Evolutionary conservation across 2,329 filamentous ascomycete species (phyloP), one percentile per base, ranked within the genome.

Genomic region (Fusarium proliferatum): DNA sequence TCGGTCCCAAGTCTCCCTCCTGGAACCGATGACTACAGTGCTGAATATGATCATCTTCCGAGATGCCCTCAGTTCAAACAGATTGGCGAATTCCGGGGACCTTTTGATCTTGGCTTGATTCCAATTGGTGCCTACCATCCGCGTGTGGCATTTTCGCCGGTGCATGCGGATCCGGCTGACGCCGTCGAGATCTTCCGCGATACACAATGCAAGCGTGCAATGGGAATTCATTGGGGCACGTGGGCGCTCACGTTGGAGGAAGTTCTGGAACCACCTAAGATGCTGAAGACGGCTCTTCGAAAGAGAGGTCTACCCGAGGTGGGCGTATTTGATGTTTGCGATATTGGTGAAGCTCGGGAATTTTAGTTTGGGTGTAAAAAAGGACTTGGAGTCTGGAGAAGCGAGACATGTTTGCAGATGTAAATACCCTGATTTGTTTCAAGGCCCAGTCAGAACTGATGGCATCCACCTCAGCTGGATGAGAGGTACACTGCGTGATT

Each of bases 141-240:
- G 1, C 87, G 93, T 30, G 82, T 81, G 64, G 81, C 96, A 71
- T 95, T 96, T 86, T 94, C 91, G 52, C 85, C 90, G 26, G 91
- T 97, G 88, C 96, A 98, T 81, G 92, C 93, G 12, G 93, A 97
- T 80, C 96, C 96, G 0, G 91, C 90, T 74, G 96, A 98, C 80
- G 89, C 92, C 1, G 95, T 97, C 42, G 94, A 96, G 77, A 97
- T 98, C 76, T 97, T 97, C 82, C 82, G 86, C 11, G 95, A 98
- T 77, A 97, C 94, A 2, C 88, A 88, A 75, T 98, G 95, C 84
- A 86, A 89, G 77, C 86, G 84, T 23, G 95, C 95, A 28, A 87
- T 98, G 84, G 95, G 90, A 4, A 97, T 98, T 76, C 96, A 98
- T 80, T 98, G 95, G 95, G 95, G 95, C 5, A 92, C 93, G 0